Conservation (phyloP, 768 basidiomycete genomes). For the Lentinus tigrinus region DNA sequence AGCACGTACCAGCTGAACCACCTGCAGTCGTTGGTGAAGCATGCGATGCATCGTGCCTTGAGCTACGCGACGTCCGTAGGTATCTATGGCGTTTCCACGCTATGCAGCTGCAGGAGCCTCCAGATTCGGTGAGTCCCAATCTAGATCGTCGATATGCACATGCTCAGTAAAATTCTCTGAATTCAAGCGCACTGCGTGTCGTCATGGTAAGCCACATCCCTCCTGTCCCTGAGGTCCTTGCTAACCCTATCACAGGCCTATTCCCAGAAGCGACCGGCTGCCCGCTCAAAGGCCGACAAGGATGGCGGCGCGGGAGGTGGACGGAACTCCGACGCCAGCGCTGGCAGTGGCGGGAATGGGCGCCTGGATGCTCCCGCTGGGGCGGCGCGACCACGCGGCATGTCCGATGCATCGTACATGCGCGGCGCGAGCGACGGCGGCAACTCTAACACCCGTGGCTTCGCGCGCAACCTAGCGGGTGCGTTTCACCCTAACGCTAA, state of each 20-base stretch:
- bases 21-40: conserved; percentile 78
- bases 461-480: background rate
- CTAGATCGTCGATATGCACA: background rate
- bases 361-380: conserved; percentile 30
- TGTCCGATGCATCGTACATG: conserved; percentile 59
- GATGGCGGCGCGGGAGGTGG: conserved; percentile 33
- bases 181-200: conserved; percentile 68
- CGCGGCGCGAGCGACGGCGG: conserved; percentile 25
- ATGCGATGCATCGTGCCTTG: conserved; percentile 89
- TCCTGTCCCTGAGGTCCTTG: conserved; percentile 1
- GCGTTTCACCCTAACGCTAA: conserved; percentile 9
- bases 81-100: conserved; percentile 92
- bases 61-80: conserved; percentile 85
- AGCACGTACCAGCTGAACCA: conserved; percentile 80
- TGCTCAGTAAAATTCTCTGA: background rate
- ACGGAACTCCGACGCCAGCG: conserved; percentile 14
- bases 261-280: conserved; percentile 70
- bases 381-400: conserved; percentile 60
- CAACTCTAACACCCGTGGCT: conserved; percentile 17
- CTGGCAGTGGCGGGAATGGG: conserved; percentile 36
- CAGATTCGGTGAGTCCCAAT: conserved; percentile 71
- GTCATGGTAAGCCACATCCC: conserved; percentile 63
- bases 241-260: conserved; percentile 52
- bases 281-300: conserved; percentile 48
- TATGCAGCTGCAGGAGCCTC: conserved; percentile 84